Evolutionary conservation across 768 basidiomycete genomes (phyloP).

Genomic region (Hirschioporus abietinus): DNA sequence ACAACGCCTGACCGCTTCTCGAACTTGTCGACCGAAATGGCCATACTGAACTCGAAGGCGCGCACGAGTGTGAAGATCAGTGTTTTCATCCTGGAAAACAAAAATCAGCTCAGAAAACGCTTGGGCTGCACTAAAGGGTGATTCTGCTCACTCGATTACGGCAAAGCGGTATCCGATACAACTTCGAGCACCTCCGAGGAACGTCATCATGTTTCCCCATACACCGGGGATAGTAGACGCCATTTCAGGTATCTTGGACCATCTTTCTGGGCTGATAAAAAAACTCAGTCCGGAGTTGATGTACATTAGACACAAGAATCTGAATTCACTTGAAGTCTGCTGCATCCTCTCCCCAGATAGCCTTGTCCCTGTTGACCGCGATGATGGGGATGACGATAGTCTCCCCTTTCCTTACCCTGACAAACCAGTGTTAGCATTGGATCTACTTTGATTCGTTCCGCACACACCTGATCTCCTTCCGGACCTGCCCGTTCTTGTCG

Average conservation of each 20-base stretch:
- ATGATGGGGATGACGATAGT: conserved; percentile 45
- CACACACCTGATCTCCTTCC: conserved; percentile 33
- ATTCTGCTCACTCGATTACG: conserved; percentile 12
- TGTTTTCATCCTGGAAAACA: conserved; percentile 19
- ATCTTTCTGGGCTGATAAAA: conserved; percentile 21
- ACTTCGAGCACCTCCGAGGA: conserved; percentile 17
- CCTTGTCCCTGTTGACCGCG: conserved; percentile 44
- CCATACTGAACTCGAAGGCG: conserved; percentile 17
- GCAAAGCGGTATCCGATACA: conserved; percentile 18
- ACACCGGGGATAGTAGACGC: conserved; percentile 15
- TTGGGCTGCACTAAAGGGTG: too few relatives aligned
- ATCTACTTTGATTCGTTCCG: not conserved
- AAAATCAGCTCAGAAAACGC: not conserved
- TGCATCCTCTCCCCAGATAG: conserved; percentile 61
- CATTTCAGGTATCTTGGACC: conserved; percentile 8
- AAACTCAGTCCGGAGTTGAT: conserved; percentile 10
- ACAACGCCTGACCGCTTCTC: conserved; percentile 10
- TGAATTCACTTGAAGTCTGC: conserved; percentile 50
- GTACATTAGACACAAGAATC: conserved; percentile 3
- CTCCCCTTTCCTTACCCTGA: conserved; percentile 29
- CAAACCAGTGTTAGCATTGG: not conserved
- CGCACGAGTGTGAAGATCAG: conserved; percentile 20
- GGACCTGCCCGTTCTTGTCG: conserved; percentile 37
- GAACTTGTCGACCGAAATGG: conserved; percentile 14
- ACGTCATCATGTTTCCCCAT: conserved; percentile 15